Evolutionary conservation across 768 basidiomycete species (phyloP).

Genomic region (Pisolithus albus): DNA sequence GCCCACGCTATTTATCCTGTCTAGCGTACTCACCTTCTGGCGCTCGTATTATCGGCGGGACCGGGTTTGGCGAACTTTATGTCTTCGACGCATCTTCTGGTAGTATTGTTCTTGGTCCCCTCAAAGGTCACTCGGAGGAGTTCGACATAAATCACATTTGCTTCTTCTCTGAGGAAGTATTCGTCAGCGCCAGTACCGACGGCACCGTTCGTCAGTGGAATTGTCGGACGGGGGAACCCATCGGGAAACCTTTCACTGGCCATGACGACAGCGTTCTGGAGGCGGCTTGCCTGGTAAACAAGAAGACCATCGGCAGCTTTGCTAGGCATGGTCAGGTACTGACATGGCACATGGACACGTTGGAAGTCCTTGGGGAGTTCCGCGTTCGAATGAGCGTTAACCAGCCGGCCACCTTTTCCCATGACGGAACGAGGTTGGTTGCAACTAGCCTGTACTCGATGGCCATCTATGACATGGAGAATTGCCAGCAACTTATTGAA

Average conservation of each 20-base stretch:
- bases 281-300: neutral
- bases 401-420: neutral
- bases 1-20: neutral
- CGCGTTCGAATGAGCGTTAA: neutral
- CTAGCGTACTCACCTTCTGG: slow-evolving; percentile 9
- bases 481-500: neutral
- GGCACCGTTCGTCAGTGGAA: slow-evolving; percentile 2
- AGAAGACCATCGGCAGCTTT: neutral
- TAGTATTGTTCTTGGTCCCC: neutral
- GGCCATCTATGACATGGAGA: neutral
- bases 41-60: slow-evolving; percentile 2
- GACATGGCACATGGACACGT: slow-evolving; percentile 3
- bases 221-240: neutral
- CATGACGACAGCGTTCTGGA: neutral
- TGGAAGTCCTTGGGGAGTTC: neutral
- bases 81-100: slow-evolving; percentile 1
- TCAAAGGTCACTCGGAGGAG: neutral
- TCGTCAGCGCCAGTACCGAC: neutral
- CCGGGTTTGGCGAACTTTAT: neutral
- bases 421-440: slow-evolving; percentile 2
- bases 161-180: neutral
- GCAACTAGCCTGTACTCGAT: neutral
- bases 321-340: neutral
- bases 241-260: neutral
- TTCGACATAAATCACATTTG: neutral